Percentiles rank a stretch among this genome's conserved stretches.
Evolutionary conservation across 2,329 filamentous ascomycete species (phyloP).

Genomic region (Bipolaris oryzae): DNA sequence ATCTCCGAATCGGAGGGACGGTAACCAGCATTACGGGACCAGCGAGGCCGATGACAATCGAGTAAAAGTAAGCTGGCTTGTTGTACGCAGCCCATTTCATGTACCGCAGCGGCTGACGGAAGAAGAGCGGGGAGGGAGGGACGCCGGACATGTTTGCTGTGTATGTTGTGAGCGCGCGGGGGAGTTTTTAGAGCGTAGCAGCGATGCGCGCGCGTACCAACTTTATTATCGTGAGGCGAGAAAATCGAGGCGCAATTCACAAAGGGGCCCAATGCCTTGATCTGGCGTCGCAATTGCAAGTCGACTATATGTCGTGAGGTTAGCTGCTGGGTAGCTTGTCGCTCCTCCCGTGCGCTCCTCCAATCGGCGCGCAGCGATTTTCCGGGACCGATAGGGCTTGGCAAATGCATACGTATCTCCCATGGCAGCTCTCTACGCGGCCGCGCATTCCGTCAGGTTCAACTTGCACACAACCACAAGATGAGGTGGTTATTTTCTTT

Average conservation of each 20-base stretch:
- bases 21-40: conserved; percentile 74
- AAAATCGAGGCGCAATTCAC: conserved; percentile 2
- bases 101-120: conserved; percentile 81
- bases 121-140: conserved; percentile 69
- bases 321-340: conserved; percentile 13
- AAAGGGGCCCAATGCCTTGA: conserved; percentile 29
- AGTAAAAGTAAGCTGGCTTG: conserved; percentile 91
- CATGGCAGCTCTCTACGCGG: conserved; percentile 22
- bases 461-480: conserved; percentile 50
- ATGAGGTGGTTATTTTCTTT: conserved; percentile 80
- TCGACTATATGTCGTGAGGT: conserved; percentile 12
- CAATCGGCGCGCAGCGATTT: conserved; percentile 32
- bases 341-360: conserved; percentile 6
- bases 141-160: conserved; percentile 60
- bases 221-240: not conserved
- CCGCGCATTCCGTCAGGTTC: conserved; percentile 21
- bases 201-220: conserved; percentile 10
- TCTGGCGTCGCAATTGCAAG: conserved; percentile 16
- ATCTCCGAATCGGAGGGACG: conserved; percentile 74
- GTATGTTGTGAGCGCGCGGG: conserved; percentile 7
- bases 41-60: conserved; percentile 71
- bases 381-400: conserved; percentile 39
- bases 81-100: conserved; percentile 85
- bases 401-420: conserved; percentile 48
- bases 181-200: not conserved